Base-by-base conservation (phyloP, 1,284 basidiomycete genomes). In the Irpex sp. region DNA sequence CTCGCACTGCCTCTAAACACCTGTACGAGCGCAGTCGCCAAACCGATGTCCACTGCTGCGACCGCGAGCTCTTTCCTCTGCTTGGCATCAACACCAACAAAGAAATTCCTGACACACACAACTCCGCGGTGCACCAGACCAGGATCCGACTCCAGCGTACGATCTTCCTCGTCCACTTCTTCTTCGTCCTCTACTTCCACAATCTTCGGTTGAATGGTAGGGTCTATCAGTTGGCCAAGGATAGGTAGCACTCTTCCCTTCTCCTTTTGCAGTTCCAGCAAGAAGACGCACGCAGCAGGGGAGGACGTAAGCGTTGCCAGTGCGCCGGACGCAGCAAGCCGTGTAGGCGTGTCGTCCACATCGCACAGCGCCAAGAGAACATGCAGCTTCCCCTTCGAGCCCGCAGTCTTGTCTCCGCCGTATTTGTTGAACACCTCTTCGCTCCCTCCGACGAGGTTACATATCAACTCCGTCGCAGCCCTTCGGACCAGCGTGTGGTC, bases 381-480 rank as follows among this genome's bases (percentile, higher is more conserved):
- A 60, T 93, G 90, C 1, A 97, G 75, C 68, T 88, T 88, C 9
- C 89, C 87, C 65, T 79, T 83, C 23, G 78, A 76, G 16, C 72
- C 71, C 3, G 71, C 67, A 9, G 73, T 70, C 33, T 70, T 65
- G 42, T 67, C 58, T 9, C 82, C 84, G 8, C 82, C 82, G 72
- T 91, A 96, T 64, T 80, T 81, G 63, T 84, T 80, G 72, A 91
- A 95, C 2, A 90, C 85, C 1, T 79, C 75, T 54, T 94, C 89
- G 21, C 87, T 90, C 3, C 88, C 88, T 12, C 81, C 84, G 51
- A 94, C 82, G 28, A 99, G 81, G 74, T 99, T 99, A 80, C 96
- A 98, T 2, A 96, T 78, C n/a, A 98, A 83, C 74, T 99, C 94
- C 58, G 88, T 88, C 0, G 94, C 87, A 0, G 96, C 96, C 61